A percentile compares a stretch with the other conserved stretches of the same genome.
phyloP scores from a whole-genome alignment of 2,329 filamentous ascomycete genomes.

The Ophiosphaerella korrae region DNA sequence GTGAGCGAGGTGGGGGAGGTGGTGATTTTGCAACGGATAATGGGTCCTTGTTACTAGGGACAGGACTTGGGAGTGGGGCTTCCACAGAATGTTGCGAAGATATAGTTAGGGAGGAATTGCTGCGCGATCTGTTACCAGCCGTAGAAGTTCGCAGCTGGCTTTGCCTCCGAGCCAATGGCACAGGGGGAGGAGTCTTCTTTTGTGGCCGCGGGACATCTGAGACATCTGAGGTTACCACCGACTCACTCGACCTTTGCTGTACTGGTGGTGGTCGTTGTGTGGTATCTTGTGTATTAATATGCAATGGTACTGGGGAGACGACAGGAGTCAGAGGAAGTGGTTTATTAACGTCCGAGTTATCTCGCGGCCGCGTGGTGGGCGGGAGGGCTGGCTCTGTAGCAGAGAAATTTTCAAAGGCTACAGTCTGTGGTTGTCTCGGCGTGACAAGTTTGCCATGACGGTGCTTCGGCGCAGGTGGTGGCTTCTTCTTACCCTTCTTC shows the following conservation, averaged over 20 bases:
- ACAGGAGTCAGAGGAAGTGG: slow-evolving; percentile 63
- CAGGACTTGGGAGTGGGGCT: slow-evolving; percentile 21
- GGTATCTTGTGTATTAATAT: slow-evolving; percentile 29
- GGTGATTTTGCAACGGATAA: slow-evolving; percentile 31
- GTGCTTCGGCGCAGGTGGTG: slow-evolving; percentile 69
- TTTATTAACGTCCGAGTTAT: slow-evolving; percentile 63
- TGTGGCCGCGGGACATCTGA: slow-evolving; percentile 28
- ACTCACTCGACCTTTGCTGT: slow-evolving; percentile 17
- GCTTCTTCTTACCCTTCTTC: slow-evolving; percentile 67
- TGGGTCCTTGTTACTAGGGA: slow-evolving; percentile 17
- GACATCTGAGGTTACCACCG: slow-evolving; percentile 26
- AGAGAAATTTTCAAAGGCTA: slow-evolving; percentile 42
- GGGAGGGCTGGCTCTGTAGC: slow-evolving; percentile 27
- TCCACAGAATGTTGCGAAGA: slow-evolving; percentile 45
- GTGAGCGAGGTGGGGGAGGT: slow-evolving; percentile 41
- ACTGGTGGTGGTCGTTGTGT: slow-evolving; percentile 17
- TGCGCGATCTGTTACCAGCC: slow-evolving; percentile 35
- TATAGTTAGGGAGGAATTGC: slow-evolving; percentile 43
- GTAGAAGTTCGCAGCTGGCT: slow-evolving; percentile 42
- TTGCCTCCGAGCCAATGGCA: slow-evolving; percentile 43
- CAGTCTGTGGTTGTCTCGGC: slow-evolving; percentile 48
- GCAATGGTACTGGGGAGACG: slow-evolving; percentile 20
- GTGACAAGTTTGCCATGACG: slow-evolving; percentile 78
- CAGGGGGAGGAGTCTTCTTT: slow-evolving; percentile 42
- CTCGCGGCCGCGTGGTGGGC: slow-evolving; percentile 28